A percentile compares a stretch with the other conserved stretches of the same genome.
These are phyloP conservation scores for Cruciata laevipes DNA, from an alignment of 257 asterid species.

Conservation along the genomic window DNA sequence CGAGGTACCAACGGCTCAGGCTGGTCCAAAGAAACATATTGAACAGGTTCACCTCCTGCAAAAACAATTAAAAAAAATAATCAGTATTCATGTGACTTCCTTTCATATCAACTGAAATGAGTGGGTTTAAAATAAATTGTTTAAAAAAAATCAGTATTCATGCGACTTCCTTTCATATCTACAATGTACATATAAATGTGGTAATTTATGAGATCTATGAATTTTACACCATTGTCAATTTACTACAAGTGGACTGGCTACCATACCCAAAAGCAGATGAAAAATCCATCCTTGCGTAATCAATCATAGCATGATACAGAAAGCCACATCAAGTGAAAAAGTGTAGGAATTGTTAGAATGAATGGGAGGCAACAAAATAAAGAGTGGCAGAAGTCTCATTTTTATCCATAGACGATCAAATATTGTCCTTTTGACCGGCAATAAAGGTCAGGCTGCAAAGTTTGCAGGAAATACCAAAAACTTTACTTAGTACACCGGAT, in stretches of 20 bases:
- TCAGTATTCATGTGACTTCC: background rate
- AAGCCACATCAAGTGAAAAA: background rate
- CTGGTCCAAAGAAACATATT: conserved; percentile 15
- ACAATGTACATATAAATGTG: background rate
- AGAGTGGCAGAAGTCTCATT: background rate
- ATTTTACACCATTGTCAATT: background rate
- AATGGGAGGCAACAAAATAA: background rate
- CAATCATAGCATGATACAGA: background rate
- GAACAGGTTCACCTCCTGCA: conserved; percentile 24
- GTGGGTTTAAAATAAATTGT: background rate
- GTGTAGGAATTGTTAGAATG: too few species aligned
- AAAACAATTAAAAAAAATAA: background rate
- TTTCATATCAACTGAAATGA: background rate
- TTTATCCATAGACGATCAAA: background rate
- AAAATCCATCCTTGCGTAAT: background rate
- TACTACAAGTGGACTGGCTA: background rate
- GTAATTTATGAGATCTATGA: background rate
- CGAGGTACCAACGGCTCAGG: conserved; percentile 8
- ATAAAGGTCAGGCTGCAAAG: background rate
- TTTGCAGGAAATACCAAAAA: background rate
- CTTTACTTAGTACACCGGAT: background rate
- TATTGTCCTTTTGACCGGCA: background rate
- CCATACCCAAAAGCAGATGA: background rate
- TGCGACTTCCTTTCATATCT: background rate
- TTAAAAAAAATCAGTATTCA: background rate